Evolutionary conservation across 2,329 filamentous ascomycete species (phyloP).

Genomic region (Dothistroma septosporum): DNA sequence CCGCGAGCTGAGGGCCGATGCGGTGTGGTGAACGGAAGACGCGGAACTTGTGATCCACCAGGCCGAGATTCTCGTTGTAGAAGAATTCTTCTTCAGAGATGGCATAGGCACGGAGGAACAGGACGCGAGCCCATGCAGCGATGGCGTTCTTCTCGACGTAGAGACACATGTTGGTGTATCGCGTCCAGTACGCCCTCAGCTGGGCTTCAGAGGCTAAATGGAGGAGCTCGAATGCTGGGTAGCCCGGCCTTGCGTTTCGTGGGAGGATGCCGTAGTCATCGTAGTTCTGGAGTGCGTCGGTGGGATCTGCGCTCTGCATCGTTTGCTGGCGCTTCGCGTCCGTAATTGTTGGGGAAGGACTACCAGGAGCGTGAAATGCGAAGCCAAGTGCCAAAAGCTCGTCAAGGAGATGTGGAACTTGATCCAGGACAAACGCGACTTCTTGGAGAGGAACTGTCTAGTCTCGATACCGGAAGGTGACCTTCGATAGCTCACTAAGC

Average conservation of each 20-base stretch:
- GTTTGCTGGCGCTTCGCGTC: neutral
- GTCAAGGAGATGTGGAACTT: neutral
- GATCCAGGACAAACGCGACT: neutral
- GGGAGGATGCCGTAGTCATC: neutral
- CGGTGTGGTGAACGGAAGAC: neutral
- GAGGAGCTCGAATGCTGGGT: neutral
- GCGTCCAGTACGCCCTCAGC: neutral
- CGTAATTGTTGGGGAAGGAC: neutral
- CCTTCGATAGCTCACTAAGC: neutral
- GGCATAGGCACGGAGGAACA: neutral
- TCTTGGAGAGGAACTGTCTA: neutral
- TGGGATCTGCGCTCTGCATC: neutral
- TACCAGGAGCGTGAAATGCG: neutral
- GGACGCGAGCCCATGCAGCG: neutral
- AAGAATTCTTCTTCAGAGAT: neutral
- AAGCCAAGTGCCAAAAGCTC: neutral
- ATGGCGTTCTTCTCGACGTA: neutral
- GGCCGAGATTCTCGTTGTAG: neutral
- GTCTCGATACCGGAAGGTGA: neutral
- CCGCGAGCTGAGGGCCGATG: neutral
- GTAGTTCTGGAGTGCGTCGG: neutral
- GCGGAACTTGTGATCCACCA: neutral
- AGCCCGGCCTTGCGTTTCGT: neutral
- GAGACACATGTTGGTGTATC: neutral
- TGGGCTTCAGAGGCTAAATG: neutral